Conservation (phyloP, 768 basidiomycete genomes). For the Fomitopsis pulvina region DNA sequence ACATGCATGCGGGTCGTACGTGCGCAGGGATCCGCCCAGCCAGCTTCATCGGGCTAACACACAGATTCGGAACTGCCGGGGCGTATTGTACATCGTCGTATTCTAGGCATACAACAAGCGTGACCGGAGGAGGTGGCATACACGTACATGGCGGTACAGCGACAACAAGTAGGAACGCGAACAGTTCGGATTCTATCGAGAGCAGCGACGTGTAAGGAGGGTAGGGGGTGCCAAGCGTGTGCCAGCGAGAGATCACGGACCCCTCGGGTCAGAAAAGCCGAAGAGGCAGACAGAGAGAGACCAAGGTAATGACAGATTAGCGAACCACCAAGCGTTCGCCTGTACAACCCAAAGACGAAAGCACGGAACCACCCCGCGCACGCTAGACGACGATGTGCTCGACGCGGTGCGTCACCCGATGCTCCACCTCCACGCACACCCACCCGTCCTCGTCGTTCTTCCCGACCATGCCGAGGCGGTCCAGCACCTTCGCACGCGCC, state of each 20-base stretch:
- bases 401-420: slow-evolving; percentile 21
- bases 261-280: too few relatives aligned
- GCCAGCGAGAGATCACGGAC: too few relatives aligned
- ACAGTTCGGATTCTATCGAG: too few relatives aligned
- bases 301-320: too few relatives aligned
- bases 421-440: slow-evolving; percentile 26
- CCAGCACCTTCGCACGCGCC: slow-evolving; percentile 14
- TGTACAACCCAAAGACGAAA: not conserved
- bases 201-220: not conserved
- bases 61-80: too few relatives aligned
- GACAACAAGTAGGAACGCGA: too few relatives aligned
- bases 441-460: slow-evolving; percentile 20
- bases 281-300: too few relatives aligned
- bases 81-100: too few relatives aligned
- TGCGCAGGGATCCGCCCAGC: not conserved
- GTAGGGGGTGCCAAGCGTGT: too few relatives aligned
- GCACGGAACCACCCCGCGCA: not conserved
- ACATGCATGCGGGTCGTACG: not conserved
- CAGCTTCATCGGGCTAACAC: not conserved
- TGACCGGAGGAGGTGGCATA: too few relatives aligned
- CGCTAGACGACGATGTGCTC: slow-evolving; percentile 10
- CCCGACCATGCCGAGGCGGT: slow-evolving; percentile 17
- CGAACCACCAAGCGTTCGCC: not conserved
- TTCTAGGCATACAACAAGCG: too few relatives aligned
- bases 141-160: too few relatives aligned